A percentile compares a stretch with the other conserved stretches of the same genome.
Evolutionary conservation across 257 asterid species (phyloP).

Genomic region (Primulina huaijiensis): DNA sequence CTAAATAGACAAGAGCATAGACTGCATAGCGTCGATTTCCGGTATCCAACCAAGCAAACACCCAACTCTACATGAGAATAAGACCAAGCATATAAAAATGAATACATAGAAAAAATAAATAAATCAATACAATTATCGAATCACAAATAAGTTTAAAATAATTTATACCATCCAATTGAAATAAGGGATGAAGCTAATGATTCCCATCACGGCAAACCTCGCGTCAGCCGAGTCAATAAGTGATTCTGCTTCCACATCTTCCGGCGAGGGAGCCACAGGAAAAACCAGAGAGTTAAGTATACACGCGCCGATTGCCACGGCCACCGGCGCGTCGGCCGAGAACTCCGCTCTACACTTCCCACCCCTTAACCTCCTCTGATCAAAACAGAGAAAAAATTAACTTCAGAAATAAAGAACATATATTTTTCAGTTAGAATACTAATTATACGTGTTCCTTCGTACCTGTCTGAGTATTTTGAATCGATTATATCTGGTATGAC

Average conservation of each 20-base stretch:
- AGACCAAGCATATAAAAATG: conserved; percentile 6
- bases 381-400: conserved; percentile 22
- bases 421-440: not conserved
- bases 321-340: conserved; percentile 71
- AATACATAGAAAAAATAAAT: not conserved
- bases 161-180: conserved; percentile 89
- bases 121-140: not conserved
- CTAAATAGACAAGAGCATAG: conserved; percentile 84
- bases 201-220: conserved; percentile 92
- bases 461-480: conserved; percentile 39
- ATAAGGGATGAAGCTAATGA: conserved; percentile 88
- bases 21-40: conserved; percentile 76
- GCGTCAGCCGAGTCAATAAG: conserved; percentile 77
- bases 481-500: conserved; percentile 27
- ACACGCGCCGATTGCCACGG: conserved; percentile 82
- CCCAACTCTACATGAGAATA: conserved; percentile 65
- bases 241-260: conserved; percentile 62
- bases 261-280: conserved; percentile 50
- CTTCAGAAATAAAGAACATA: not conserved
- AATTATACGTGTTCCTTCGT: not conserved
- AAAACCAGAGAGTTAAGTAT: conserved; percentile 70
- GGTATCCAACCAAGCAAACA: conserved; percentile 97
- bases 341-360: conserved; percentile 77
- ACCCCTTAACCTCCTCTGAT: conserved; percentile 42
- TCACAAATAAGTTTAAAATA: not conserved